Percentiles rank a stretch among this genome's conserved stretches.
phyloP scores from a whole-genome alignment of 768 basidiomycete genomes.

The Cubamyces sp. region DNA sequence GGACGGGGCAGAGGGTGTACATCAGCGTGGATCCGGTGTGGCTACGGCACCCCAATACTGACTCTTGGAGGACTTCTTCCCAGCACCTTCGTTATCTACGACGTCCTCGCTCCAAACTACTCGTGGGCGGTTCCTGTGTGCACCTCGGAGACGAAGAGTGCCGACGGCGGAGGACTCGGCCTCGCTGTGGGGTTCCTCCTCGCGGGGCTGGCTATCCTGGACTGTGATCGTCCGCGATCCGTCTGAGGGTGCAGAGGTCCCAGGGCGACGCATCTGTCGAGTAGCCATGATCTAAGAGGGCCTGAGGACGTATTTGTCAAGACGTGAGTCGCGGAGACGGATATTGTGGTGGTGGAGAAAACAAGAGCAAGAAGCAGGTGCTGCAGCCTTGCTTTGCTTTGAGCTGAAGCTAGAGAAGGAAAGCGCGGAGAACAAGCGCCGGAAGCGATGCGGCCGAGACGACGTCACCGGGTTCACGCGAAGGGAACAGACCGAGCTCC shows the following conservation, averaged over 20 bases:
- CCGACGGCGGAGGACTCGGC: conserved; percentile 42
- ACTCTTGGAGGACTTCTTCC: conserved; percentile 95
- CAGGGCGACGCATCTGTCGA: conserved; percentile 12
- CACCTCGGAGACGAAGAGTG: conserved; percentile 64
- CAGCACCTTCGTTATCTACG: conserved; percentile 88
- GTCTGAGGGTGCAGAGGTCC: conserved; percentile 32
- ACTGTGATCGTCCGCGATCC: conserved; percentile 41
- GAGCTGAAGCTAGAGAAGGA: neutral
- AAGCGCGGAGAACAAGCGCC: conserved; percentile 3
- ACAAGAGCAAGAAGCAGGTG: neutral
- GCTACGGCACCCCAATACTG: conserved; percentile 35
- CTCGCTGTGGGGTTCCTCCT: conserved; percentile 28
- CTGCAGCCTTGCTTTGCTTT: too few species aligned
- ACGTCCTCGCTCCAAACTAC: conserved; percentile 88
- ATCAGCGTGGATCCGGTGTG: neutral
- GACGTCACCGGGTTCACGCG: neutral
- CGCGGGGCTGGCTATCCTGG: conserved; percentile 41
- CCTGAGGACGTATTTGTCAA: neutral
- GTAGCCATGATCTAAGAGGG: conserved; percentile 2
- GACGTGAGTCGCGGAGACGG: neutral
- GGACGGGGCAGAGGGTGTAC: too few species aligned
- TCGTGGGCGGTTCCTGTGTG: conserved; percentile 42
- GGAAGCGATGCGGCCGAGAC: neutral
- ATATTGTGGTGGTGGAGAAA: neutral
- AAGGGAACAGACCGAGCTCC: neutral